Percentiles rank a stretch among this genome's conserved stretches.
phyloP scores from a whole-genome alignment of 331 rosid species.

The Prunus yedoensis region DNA sequence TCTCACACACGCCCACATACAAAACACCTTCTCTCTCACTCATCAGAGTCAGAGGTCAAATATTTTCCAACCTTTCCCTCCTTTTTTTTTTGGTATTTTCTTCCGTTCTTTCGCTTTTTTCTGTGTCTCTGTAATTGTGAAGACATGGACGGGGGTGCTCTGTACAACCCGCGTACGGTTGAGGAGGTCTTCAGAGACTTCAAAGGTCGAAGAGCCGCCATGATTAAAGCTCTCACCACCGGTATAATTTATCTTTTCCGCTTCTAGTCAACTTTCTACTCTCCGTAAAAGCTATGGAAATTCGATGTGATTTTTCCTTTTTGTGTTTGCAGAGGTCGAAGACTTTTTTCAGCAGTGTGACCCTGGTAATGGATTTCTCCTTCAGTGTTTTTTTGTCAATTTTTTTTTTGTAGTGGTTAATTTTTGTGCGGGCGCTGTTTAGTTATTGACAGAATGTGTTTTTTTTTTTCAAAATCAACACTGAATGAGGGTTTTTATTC shows the following conservation, averaged over 20 bases:
- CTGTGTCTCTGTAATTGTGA: slow-evolving; percentile 5
- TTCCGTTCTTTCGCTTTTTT: slow-evolving; percentile 3
- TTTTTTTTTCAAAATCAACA: not conserved
- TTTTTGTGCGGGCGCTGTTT: not conserved
- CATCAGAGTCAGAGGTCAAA: slow-evolving; percentile 45
- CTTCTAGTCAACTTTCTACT: not conserved
- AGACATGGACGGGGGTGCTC: slow-evolving; percentile 54
- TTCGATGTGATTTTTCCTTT: slow-evolving; percentile 7
- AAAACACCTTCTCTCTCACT: slow-evolving; percentile 7
- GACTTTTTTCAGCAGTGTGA: slow-evolving; percentile 68
- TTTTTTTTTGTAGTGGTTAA: not conserved
- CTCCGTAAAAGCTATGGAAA: not conserved
- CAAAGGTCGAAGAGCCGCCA: slow-evolving; percentile 72
- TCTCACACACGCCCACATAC: not conserved
- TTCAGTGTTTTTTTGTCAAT: not conserved
- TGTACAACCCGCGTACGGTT: slow-evolving; percentile 69
- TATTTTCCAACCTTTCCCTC: slow-evolving; percentile 59
- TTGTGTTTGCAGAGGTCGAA: slow-evolving; percentile 52
- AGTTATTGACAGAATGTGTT: not conserved
- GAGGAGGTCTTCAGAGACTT: slow-evolving; percentile 82
- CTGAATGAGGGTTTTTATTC: not conserved
- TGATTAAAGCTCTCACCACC: slow-evolving; percentile 74
- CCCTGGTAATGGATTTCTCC: slow-evolving; percentile 51
- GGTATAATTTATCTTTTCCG: slow-evolving; percentile 34
- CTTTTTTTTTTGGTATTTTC: slow-evolving; percentile 39